phyloP scores from a whole-genome alignment of 1,284 basidiomycete species.

The Ganoderma boninense region DNA sequence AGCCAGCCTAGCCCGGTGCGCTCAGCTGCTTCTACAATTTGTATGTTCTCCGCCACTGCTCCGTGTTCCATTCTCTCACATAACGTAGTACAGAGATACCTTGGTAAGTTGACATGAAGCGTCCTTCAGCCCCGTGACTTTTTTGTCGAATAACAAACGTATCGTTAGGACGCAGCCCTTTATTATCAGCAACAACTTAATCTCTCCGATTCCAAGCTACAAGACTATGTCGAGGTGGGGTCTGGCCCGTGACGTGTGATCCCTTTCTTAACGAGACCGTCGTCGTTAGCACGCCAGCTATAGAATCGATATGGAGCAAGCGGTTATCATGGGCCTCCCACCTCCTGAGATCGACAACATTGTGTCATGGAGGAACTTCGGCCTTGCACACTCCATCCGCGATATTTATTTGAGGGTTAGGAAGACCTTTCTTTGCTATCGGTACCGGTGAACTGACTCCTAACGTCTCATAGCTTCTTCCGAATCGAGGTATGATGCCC shows the following conservation, averaged over 20 bases:
- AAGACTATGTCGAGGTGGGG: constrained; percentile 60
- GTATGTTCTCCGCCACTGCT: constrained; percentile 24
- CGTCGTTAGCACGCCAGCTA: constrained; percentile 51
- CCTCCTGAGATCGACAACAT: constrained; percentile 48
- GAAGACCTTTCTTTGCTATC: not conserved
- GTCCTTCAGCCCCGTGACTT: not conserved
- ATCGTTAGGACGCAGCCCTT: constrained; percentile 51
- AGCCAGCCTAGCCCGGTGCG: constrained; percentile 47
- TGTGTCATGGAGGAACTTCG: constrained; percentile 52
- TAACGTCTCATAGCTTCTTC: constrained; percentile 28
- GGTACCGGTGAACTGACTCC: too few relatives aligned
- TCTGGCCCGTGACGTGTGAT: not conserved
- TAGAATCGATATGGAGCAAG: constrained; percentile 52
- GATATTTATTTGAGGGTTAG: constrained; percentile 48
- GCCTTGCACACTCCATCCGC: constrained; percentile 52
- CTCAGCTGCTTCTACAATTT: constrained; percentile 47
- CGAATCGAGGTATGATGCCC: constrained; percentile 28
- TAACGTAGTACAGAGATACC: constrained; percentile 53
- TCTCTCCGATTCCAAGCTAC: constrained; percentile 51
- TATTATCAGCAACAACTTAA: constrained; percentile 56
- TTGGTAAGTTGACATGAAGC: constrained; percentile 39
- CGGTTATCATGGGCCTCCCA: constrained; percentile 58
- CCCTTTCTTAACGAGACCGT: too few relatives aligned
- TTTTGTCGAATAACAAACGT: not conserved
- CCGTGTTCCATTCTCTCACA: not conserved